These are phyloP conservation scores for Ambrosia hybrid DNA, from an alignment of 140 eudicot genomes.

Conservation along the genomic window DNA sequence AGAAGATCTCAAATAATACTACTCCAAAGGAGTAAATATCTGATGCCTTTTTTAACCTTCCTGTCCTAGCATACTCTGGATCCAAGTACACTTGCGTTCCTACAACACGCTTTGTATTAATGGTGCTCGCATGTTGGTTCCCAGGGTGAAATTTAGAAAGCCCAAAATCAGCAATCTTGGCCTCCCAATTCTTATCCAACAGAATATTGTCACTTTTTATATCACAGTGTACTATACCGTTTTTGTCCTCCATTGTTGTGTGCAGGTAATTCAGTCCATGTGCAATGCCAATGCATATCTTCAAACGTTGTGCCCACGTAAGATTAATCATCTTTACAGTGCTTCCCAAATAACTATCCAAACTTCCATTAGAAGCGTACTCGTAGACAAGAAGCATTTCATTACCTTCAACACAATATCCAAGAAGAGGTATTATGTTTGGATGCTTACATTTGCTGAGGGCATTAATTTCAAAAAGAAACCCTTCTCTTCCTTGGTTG, in stretches of 20 bases:
- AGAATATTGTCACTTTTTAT: background rate
- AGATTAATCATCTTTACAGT: too few species aligned
- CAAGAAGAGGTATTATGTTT: too few species aligned
- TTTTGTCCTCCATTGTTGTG: background rate
- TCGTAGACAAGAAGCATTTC: too few species aligned
- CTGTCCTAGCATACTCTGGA: background rate
- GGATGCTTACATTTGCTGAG: too few species aligned
- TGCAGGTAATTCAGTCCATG: background rate
- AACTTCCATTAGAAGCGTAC: too few species aligned
- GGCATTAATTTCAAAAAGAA: too few species aligned
- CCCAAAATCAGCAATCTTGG: constrained; percentile 15
- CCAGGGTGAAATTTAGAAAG: background rate
- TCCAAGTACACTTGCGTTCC: background rate
- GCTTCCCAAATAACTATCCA: too few species aligned
- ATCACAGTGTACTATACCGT: background rate
- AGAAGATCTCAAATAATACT: constrained; percentile 4
- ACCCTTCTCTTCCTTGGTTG: too few species aligned
- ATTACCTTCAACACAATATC: too few species aligned
- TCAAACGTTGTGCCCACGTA: background rate
- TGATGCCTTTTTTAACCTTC: too few species aligned
- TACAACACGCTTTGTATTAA: background rate
- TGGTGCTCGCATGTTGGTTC: constrained; percentile 3
- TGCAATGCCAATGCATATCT: background rate
- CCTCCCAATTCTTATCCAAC: background rate
- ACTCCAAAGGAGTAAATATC: constrained; percentile 6